These are phyloP conservation scores for Podospora pseudocomata DNA, from an alignment of 495 filamentous ascomycete species.

Conservation along the genomic window DNA sequence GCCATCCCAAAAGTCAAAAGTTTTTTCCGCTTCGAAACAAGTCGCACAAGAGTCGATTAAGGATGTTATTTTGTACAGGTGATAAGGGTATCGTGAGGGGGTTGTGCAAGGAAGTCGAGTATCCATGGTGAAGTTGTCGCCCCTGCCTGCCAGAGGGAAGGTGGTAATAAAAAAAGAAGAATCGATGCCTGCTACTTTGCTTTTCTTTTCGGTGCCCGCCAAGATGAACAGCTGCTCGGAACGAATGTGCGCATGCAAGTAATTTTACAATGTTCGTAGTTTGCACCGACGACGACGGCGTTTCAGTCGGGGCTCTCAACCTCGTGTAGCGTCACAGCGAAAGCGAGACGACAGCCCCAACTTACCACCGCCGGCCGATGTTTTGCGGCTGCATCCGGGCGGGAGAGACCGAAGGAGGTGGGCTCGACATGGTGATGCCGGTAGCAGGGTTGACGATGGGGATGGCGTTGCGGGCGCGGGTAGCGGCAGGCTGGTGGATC, in stretches of 20 bases:
- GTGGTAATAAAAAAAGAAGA: constrained; percentile 23
- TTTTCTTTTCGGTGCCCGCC: constrained; percentile 34
- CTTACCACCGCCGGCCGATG: constrained; percentile 51
- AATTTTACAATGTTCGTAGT: constrained; percentile 24
- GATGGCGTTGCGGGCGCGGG: constrained; percentile 90
- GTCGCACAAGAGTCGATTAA: constrained; percentile 33
- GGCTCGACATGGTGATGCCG: constrained; percentile 82
- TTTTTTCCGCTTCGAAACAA: constrained; percentile 30
- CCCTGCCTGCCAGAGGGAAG: constrained; percentile 29
- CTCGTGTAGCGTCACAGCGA: constrained; percentile 28
- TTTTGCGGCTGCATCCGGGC: constrained; percentile 67
- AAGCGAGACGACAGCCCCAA: constrained; percentile 29
- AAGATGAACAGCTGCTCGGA: constrained; percentile 37
- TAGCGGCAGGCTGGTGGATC: constrained; percentile 80
- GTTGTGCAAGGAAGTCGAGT: constrained; percentile 25
- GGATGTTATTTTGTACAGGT: constrained; percentile 35
- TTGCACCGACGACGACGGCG: constrained; percentile 35
- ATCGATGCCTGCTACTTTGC: constrained; percentile 37
- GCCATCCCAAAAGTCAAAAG: constrained; percentile 35
- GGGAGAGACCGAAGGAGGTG: constrained; percentile 85
- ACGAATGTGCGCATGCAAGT: constrained; percentile 25
- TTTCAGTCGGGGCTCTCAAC: constrained; percentile 21
- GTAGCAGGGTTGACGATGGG: constrained; percentile 97
- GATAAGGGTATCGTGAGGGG: constrained; percentile 17
- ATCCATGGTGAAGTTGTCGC: constrained; percentile 12